Evolutionary conservation across 768 basidiomycete genomes (phyloP).

Genomic region (Melanogaster broomeanus): DNA sequence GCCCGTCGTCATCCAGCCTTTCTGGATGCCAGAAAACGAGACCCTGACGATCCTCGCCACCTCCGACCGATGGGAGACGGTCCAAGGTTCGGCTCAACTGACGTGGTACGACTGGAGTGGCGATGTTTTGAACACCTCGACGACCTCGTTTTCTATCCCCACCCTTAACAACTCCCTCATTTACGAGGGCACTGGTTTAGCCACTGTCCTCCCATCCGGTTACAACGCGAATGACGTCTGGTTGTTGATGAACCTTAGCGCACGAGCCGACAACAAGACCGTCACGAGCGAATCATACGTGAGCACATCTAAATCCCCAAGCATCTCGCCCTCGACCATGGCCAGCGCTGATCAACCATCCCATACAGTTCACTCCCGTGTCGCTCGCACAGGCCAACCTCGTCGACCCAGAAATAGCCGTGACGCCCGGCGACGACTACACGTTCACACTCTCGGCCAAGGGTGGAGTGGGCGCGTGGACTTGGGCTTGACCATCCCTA

Average conservation of each 20-base stretch:
- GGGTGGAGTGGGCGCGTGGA: slow-evolving; percentile 57
- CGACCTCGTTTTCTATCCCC: slow-evolving; percentile 43
- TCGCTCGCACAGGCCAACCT: slow-evolving; percentile 48
- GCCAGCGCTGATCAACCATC: slow-evolving; percentile 3
- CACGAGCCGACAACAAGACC: slow-evolving; percentile 39
- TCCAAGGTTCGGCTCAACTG: slow-evolving; percentile 47
- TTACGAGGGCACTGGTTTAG: slow-evolving; percentile 41
- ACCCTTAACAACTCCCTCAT: slow-evolving; percentile 52
- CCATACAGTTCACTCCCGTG: slow-evolving; percentile 49
- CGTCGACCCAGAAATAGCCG: slow-evolving; percentile 48
- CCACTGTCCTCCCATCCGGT: slow-evolving; percentile 46
- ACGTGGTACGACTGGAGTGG: slow-evolving; percentile 64
- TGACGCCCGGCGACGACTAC: slow-evolving; percentile 34
- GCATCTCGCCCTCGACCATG: too few relatives aligned
- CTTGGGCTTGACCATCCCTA: slow-evolving; percentile 62
- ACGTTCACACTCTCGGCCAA: slow-evolving; percentile 54
- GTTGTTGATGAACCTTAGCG: slow-evolving; percentile 52
- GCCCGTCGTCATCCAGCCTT: slow-evolving; percentile 53
- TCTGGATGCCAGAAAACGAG: slow-evolving; percentile 53
- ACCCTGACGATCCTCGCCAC: slow-evolving; percentile 50
- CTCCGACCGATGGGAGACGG: slow-evolving; percentile 52
- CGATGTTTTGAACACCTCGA: slow-evolving; percentile 37
- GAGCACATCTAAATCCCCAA: slow-evolving; percentile 20
- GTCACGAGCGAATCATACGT: slow-evolving; percentile 56
- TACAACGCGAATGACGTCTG: slow-evolving; percentile 46